Evolutionary conservation across 768 basidiomycete species (phyloP).

Genomic region (Obba rivulosa): DNA sequence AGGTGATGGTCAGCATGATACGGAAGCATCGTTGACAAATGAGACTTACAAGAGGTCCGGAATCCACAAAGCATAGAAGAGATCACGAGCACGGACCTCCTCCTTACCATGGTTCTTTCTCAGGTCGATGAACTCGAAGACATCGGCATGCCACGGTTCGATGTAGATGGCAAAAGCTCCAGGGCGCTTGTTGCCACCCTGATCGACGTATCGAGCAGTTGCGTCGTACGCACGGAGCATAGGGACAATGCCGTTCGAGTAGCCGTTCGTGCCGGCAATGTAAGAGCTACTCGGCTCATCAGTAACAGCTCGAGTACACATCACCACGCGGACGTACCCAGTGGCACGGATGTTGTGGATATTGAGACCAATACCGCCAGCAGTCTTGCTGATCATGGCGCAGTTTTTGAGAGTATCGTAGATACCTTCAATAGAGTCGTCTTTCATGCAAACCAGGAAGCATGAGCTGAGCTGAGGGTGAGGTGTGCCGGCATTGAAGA

Average conservation of each 20-base stretch:
- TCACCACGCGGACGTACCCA: conserved; percentile 45
- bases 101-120: conserved; percentile 99
- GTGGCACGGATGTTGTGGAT: conserved; percentile 97
- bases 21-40: not conserved
- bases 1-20: conserved; percentile 3
- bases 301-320: not conserved
- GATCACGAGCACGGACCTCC: conserved; percentile 90
- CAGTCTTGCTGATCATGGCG: conserved; percentile 99
- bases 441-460: conserved; percentile 98
- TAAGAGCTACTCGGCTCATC: conserved; percentile 61
- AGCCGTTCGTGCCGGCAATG: conserved; percentile 98
- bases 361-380: conserved; percentile 93
- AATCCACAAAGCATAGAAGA: conserved; percentile 99
- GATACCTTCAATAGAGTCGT: conserved; percentile 98
- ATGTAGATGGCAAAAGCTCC: conserved; percentile 98
- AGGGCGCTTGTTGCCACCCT: conserved; percentile 98
- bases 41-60: conserved; percentile 84
- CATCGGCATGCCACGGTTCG: conserved; percentile 97
- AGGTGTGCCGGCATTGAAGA: conserved; percentile 98
- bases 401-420: conserved; percentile 98
- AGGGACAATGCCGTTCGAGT: conserved; percentile 97
- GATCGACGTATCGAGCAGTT: conserved; percentile 97
- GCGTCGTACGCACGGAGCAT: conserved; percentile 99
- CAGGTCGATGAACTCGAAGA: conserved; percentile 96
- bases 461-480: conserved; percentile 93